Base-by-base conservation (phyloP, 176 grass and related monocot species). In the Oryza brachyantha region DNA sequence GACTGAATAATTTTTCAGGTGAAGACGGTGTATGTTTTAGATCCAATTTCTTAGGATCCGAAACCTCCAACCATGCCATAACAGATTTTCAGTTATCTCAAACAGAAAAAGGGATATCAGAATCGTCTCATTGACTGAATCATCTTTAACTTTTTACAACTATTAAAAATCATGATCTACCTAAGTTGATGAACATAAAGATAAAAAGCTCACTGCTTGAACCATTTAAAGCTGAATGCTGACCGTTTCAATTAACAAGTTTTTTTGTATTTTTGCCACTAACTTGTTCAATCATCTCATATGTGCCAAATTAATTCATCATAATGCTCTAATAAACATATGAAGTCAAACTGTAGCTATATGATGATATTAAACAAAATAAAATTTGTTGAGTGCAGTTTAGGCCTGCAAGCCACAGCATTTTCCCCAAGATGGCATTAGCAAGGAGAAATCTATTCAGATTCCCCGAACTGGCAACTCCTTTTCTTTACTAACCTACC, bases 1-100 rank as follows among this genome's bases (percentile, higher is more conserved):
- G 72, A 89, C 82, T 77, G 77, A 77, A 46, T 76, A 66, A n/a
- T n/a, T 76, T 43, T 81, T 54, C 28, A 58, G 76, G 70, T 46
- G 68, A 59, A n/a, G 25, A 66, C n/a, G 3, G 3, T 54, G 5
- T 41, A 41, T 46, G 45, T 75, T 35, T 80, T n/a, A 12, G 64
- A 70, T 70, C 54, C 57, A 29, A 32, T 80, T 80, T 64, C 13
- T 8, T 41, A 39, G 13, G 81, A 75, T 84, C 81, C 8, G 80
- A 68, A 67, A 67, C 31, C 4, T 17, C 16, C 11, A 0, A 17
- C 13, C 27, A 21, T 73, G 65, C 52, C 24, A n/a, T 8, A 50
- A 19, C 43, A 6, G 14, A 29, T 10, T 75, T 75, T 39, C 34
- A 57, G 25, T 34, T 66, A 40, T 22, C 14, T 5, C 5, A 50